phyloP scores from a whole-genome alignment of 1,284 basidiomycete species.

The Termitomyces sp. region DNA sequence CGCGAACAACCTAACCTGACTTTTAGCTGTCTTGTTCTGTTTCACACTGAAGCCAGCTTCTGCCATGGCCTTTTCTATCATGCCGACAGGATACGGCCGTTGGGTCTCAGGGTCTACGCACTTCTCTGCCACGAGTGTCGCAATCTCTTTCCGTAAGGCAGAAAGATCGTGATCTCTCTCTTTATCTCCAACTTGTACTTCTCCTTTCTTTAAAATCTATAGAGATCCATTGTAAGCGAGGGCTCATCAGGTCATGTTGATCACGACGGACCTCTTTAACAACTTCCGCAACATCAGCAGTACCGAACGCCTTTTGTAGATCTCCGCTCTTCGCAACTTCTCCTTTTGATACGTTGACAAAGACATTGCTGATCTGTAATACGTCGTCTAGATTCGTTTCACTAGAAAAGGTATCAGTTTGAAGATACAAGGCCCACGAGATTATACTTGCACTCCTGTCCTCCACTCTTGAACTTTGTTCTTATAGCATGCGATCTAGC shows the following conservation, averaged over 20 bases:
- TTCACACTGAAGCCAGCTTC: conserved; percentile 93
- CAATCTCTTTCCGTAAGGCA: conserved; percentile 86
- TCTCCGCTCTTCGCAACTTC: conserved; percentile 88
- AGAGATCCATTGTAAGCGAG: neutral
- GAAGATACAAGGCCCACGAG: neutral
- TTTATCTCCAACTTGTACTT: conserved; percentile 96
- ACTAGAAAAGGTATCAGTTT: conserved; percentile 32
- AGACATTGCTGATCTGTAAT: conserved; percentile 94
- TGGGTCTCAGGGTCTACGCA: conserved; percentile 91
- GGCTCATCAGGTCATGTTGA: neutral
- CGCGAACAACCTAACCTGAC: conserved; percentile 52
- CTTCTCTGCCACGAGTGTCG: conserved; percentile 90
- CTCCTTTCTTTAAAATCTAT: conserved; percentile 92
- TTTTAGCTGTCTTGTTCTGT: conserved; percentile 86
- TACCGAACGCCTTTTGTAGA: conserved; percentile 88
- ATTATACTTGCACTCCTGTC: conserved; percentile 69
- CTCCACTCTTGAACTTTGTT: conserved; percentile 99
- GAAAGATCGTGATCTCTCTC: conserved; percentile 89
- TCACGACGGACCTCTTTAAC: conserved; percentile 68
- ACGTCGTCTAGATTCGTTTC: conserved; percentile 96
- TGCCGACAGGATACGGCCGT: conserved; percentile 87
- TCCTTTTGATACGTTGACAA: conserved; percentile 95
- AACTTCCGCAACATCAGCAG: conserved; percentile 66
- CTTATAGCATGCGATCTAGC: conserved; percentile 98
- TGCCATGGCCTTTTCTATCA: conserved; percentile 97